Evolutionary conservation across 2,329 filamentous ascomycete genomes (phyloP).

Genomic region (Colletotrichum sp.): DNA sequence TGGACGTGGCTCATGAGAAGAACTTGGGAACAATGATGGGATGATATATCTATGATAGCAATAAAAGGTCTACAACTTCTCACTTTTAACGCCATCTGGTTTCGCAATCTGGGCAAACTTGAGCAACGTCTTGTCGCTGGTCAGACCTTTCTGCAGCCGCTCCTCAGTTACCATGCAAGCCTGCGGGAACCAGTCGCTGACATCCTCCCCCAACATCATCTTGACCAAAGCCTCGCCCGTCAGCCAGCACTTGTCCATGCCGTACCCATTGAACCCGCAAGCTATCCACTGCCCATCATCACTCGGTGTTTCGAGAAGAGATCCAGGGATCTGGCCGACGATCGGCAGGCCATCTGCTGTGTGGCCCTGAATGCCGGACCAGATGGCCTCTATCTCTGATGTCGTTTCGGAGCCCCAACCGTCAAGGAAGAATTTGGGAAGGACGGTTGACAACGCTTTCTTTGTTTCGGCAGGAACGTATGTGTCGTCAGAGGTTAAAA

Average conservation of each 20-base stretch:
- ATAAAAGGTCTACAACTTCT: not conserved
- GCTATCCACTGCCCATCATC: slow-evolving; percentile 24
- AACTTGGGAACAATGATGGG: slow-evolving; percentile 23
- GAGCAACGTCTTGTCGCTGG: not conserved
- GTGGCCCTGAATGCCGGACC: slow-evolving; percentile 10
- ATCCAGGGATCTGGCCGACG: not conserved
- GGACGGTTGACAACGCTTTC: not conserved
- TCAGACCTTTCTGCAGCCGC: slow-evolving; percentile 22
- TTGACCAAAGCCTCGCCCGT: slow-evolving; percentile 25
- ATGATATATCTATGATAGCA: not conserved
- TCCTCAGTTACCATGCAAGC: slow-evolving; percentile 24
- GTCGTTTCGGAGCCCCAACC: not conserved
- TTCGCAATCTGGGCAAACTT: not conserved
- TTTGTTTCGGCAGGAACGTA: not conserved
- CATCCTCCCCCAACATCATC: slow-evolving; percentile 28
- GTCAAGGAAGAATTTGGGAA: slow-evolving; percentile 9
- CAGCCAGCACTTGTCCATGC: slow-evolving; percentile 27
- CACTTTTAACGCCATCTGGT: not conserved
- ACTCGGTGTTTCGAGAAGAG: not conserved
- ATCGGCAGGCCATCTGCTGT: slow-evolving; percentile 18
- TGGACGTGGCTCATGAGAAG: slow-evolving; percentile 18
- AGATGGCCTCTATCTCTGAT: slow-evolving; percentile 1
- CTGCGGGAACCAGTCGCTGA: slow-evolving; percentile 24
- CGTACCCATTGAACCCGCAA: slow-evolving; percentile 24
- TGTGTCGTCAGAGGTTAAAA: not conserved